Conservation (phyloP, 1,284 basidiomycete species). For the Cerrena zonata region DNA sequence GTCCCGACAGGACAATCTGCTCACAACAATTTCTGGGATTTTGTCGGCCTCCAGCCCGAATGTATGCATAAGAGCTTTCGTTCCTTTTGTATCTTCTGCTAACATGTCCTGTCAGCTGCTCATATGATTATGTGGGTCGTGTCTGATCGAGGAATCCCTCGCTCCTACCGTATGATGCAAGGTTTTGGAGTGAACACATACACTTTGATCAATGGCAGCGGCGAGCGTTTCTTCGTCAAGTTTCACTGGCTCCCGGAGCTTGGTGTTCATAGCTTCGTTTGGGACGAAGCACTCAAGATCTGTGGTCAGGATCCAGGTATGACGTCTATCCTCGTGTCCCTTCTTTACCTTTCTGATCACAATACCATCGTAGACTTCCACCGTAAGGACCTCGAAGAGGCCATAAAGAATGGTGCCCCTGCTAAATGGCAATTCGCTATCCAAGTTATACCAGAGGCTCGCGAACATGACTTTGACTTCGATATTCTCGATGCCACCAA, state of each 20-base stretch:
- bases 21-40: slow-evolving; percentile 87
- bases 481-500: slow-evolving; percentile 84
- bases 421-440: slow-evolving; percentile 76
- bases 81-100: slow-evolving; percentile 5
- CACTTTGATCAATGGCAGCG: slow-evolving; percentile 60
- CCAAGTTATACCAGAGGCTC: slow-evolving; percentile 62
- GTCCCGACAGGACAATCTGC: slow-evolving; percentile 58
- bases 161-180: slow-evolving; percentile 82
- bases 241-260: slow-evolving; percentile 80
- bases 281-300: slow-evolving; percentile 84
- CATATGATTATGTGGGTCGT: slow-evolving; percentile 82
- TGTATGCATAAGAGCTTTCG: slow-evolving; percentile 30
- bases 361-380: slow-evolving; percentile 55
- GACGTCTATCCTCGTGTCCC: slow-evolving; percentile 12
- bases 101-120: slow-evolving; percentile 54
- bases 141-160: slow-evolving; percentile 76
- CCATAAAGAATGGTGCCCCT: slow-evolving; percentile 62
- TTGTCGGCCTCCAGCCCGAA: slow-evolving; percentile 58
- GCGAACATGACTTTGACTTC: slow-evolving; percentile 74
- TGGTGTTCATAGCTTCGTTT: slow-evolving; percentile 75
- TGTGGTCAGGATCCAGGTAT: slow-evolving; percentile 70
- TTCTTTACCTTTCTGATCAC: slow-evolving; percentile 3
- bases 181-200: slow-evolving; percentile 83
- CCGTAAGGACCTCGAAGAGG: slow-evolving; percentile 72
- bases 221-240: slow-evolving; percentile 75